Percentiles rank a stretch among this genome's conserved stretches.
phyloP scores from a whole-genome alignment of 1,284 basidiomycete species.

The Apiotrichum gamsii region DNA sequence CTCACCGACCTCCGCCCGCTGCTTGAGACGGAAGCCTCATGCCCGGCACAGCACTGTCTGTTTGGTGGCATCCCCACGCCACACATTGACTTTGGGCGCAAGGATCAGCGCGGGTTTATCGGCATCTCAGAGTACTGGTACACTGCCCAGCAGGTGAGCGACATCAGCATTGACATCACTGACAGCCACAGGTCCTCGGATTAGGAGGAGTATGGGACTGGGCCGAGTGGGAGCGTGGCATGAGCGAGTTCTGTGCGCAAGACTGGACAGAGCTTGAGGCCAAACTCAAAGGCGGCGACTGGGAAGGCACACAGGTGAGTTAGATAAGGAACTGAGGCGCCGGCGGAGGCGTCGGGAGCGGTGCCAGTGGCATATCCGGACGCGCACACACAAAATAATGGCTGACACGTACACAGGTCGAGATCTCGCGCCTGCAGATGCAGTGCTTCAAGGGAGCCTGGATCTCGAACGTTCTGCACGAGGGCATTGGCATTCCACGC shows the following conservation, averaged over 20 bases:
- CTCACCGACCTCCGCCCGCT: constrained; percentile 67
- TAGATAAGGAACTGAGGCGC: too few relatives aligned
- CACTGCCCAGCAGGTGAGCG: constrained; percentile 62
- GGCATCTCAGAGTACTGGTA: constrained; percentile 99
- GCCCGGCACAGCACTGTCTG: constrained; percentile 79
- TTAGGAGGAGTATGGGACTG: constrained; percentile 93
- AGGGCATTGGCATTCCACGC: constrained; percentile 90
- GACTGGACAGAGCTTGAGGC: constrained; percentile 71
- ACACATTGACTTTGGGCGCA: constrained; percentile 79
- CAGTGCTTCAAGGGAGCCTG: constrained; percentile 99
- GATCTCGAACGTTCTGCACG: constrained; percentile 92
- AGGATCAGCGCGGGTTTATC: constrained; percentile 69
- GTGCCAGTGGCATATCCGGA: constrained; percentile 5
- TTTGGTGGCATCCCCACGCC: constrained; percentile 90
- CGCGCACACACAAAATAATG: constrained; percentile 6
- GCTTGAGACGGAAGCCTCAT: constrained; percentile 78
- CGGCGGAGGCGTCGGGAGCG: too few relatives aligned
- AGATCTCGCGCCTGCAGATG: constrained; percentile 79
- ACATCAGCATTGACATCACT: too few relatives aligned
- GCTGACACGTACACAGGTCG: too few relatives aligned
- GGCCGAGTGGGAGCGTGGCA: constrained; percentile 89
- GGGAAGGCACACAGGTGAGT: constrained; percentile 57
- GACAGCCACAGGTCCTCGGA: constrained; percentile 71
- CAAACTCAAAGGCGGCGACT: constrained; percentile 59
- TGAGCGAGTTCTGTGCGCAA: constrained; percentile 73